Conservation (phyloP, 139 green algal species). For the Closterium sp. region DNA sequence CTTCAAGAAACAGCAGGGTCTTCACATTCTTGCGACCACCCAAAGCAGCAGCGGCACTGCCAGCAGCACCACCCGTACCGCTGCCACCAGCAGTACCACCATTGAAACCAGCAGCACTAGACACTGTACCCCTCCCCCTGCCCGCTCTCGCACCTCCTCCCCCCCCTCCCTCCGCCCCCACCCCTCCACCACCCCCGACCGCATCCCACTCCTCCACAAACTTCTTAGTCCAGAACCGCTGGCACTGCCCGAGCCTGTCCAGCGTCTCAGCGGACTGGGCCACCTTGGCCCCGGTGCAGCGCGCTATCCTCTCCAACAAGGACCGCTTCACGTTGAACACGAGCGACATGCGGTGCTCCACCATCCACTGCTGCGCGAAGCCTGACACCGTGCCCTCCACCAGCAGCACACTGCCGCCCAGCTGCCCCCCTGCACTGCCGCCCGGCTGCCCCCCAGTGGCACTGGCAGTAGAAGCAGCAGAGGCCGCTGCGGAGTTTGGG, state of each 20-base stretch:
- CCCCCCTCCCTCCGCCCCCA: neutral
- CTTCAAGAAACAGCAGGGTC: constrained; percentile 73
- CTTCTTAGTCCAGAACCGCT: constrained; percentile 30
- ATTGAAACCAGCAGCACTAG: neutral
- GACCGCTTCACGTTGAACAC: constrained; percentile 41
- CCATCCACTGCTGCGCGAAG: constrained; percentile 58
- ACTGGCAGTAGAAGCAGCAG: neutral
- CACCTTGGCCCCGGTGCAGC: constrained; percentile 32
- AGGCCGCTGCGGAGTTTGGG: neutral
- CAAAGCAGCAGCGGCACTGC: neutral
- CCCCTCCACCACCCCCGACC: constrained; percentile 41
- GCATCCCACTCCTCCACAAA: constrained; percentile 41
- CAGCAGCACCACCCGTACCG: neutral
- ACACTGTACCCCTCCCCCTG: neutral
- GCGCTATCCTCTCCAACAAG: constrained; percentile 12
- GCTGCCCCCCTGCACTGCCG: neutral
- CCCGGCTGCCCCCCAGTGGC: neutral
- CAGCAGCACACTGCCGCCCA: constrained; percentile 46
- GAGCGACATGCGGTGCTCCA: constrained; percentile 47
- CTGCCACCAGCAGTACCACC: constrained; percentile 37
- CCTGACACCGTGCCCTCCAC: constrained; percentile 56
- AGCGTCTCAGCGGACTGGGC: constrained; percentile 11
- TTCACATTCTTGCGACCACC: neutral
- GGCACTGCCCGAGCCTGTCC: constrained; percentile 27
- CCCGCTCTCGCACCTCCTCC: too few species aligned